These are phyloP conservation scores for Penicillium simplicissimum DNA, from an alignment of 495 filamentous ascomycete genomes.

Conservation along the genomic window DNA sequence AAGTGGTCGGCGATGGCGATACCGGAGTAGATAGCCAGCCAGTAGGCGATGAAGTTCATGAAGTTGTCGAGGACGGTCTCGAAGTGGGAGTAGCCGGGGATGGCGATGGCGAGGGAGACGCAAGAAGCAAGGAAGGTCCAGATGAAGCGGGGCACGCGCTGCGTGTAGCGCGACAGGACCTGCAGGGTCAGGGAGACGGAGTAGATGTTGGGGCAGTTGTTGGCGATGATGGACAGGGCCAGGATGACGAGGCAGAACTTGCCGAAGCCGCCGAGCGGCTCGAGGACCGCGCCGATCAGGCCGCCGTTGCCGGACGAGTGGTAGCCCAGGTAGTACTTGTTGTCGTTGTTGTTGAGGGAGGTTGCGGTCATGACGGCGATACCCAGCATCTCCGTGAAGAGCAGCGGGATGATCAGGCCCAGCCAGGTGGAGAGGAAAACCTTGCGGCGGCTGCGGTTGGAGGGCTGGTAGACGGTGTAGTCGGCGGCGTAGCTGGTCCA, in stretches of 20 bases:
- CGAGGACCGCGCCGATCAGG: slow-evolving; percentile 66
- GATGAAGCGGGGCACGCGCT: slow-evolving; percentile 72
- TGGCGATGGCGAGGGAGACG: slow-evolving; percentile 72
- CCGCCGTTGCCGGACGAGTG: slow-evolving; percentile 64
- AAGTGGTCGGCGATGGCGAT: slow-evolving; percentile 75
- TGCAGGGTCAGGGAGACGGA: slow-evolving; percentile 76
- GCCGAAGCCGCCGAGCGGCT: slow-evolving; percentile 70
- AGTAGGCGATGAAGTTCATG: slow-evolving; percentile 80
- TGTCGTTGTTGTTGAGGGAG: slow-evolving; percentile 44
- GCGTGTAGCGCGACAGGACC: slow-evolving; percentile 63
- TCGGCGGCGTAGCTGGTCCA: slow-evolving; percentile 82
- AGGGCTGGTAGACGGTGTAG: slow-evolving; percentile 82
- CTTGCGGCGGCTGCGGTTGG: slow-evolving; percentile 53
- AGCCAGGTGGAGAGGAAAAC: slow-evolving; percentile 70
- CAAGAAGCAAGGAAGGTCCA: slow-evolving; percentile 70
- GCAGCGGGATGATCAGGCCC: slow-evolving; percentile 69
- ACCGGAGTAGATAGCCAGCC: slow-evolving; percentile 80
- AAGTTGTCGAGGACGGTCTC: slow-evolving; percentile 72
- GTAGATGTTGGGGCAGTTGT: slow-evolving; percentile 90
- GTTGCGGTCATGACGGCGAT: slow-evolving; percentile 71
- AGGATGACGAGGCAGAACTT: slow-evolving; percentile 82
- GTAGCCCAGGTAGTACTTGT: slow-evolving; percentile 64
- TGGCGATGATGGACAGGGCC: slow-evolving; percentile 76
- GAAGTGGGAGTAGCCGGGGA: slow-evolving; percentile 77
- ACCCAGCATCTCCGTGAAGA: slow-evolving; percentile 80